Conservation (phyloP, 208 protist species). For the Trypanosoma grayi region DNA sequence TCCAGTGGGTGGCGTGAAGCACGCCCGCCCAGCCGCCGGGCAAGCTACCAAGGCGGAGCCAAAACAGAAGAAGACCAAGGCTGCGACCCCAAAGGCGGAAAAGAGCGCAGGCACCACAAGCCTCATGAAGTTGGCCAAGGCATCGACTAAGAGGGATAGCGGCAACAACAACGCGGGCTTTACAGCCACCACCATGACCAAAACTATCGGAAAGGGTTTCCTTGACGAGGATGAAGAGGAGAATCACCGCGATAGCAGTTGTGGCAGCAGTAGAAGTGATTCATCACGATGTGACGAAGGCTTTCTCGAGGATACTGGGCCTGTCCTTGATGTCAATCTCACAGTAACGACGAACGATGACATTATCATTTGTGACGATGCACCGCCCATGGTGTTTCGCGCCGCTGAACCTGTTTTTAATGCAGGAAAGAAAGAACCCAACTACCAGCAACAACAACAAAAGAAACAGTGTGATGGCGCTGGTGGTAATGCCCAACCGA, state of each 20-base stretch:
- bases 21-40: neutral
- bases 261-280: neutral
- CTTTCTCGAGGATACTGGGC: slow-evolving; percentile 28
- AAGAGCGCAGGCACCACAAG: slow-evolving; percentile 45
- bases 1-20: slow-evolving; percentile 29
- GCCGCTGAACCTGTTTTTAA: slow-evolving; percentile 10
- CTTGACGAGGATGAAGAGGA: slow-evolving; percentile 28
- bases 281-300: neutral
- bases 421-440: slow-evolving; percentile 16
- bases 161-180: neutral
- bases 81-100: slow-evolving; percentile 16
- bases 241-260: neutral
- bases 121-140: slow-evolving; percentile 66
- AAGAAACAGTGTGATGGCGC: neutral
- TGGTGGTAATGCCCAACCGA: slow-evolving; percentile 25
- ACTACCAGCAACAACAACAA: neutral
- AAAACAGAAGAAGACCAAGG: slow-evolving; percentile 18
- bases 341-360: slow-evolving; percentile 61
- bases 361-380: slow-evolving; percentile 77
- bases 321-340: slow-evolving; percentile 40
- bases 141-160: slow-evolving; percentile 43
- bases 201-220: neutral
- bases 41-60: neutral
- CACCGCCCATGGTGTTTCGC: slow-evolving; percentile 63
- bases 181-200: neutral